Percentiles rank a stretch among this genome's conserved stretches.
These are phyloP conservation scores for Thecaphora thlaspeos DNA, from an alignment of 1,284 basidiomycete species.

Conservation along the genomic window DNA sequence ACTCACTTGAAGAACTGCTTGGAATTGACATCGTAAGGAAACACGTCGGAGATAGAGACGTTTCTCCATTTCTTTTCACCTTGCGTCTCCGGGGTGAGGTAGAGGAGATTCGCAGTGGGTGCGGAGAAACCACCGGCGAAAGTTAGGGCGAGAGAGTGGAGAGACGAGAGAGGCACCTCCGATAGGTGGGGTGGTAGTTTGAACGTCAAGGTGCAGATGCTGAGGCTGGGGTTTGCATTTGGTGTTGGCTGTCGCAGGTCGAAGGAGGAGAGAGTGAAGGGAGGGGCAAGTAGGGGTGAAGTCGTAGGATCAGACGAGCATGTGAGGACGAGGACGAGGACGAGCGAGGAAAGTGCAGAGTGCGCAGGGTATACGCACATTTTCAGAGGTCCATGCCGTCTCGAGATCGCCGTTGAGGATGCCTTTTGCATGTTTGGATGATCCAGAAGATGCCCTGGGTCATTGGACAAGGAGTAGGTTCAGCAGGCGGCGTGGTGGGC, in stretches of 20 bases:
- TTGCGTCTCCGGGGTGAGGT: conserved; percentile 2
- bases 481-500: too few relatives aligned
- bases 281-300: not conserved
- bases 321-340: too few relatives aligned
- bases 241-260: conserved; percentile 5
- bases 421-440: conserved; percentile 26
- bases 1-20: conserved; percentile 19
- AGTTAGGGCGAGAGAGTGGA: conserved; percentile 22
- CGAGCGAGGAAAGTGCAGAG: not conserved
- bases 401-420: conserved; percentile 27
- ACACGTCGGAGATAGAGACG: not conserved
- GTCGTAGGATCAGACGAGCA: too few relatives aligned
- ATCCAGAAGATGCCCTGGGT: conserved; percentile 26
- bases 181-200: conserved; percentile 3
- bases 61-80: conserved; percentile 12
- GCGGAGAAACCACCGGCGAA: conserved; percentile 33
- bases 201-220: conserved; percentile 13
- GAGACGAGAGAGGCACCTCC: not conserved
- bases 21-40: conserved; percentile 24
- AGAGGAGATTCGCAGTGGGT: conserved; percentile 7
- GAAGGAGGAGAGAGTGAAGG: not conserved
- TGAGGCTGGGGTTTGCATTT: conserved; percentile 10
- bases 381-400: conserved; percentile 37
- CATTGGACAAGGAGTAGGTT: not conserved
- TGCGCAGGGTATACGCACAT: not conserved